Conservation (phyloP, 768 basidiomycete species). For the Amanita molliuscula region DNA sequence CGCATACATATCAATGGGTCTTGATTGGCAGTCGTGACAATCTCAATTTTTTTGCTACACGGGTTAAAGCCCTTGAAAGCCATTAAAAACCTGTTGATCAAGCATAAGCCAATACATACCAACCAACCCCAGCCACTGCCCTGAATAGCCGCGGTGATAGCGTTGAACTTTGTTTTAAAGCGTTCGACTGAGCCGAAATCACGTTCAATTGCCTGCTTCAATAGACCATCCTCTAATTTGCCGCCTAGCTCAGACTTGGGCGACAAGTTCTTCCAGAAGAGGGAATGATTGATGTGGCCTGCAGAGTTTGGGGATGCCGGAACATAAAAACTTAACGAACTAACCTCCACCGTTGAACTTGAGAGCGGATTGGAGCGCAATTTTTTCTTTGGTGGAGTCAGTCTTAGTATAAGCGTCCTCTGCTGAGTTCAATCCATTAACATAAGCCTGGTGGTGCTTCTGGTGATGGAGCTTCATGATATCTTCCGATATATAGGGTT, state of each 20-base stretch:
- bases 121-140: slow-evolving; percentile 99
- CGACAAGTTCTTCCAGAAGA: slow-evolving; percentile 98
- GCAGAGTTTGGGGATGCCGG: neutral
- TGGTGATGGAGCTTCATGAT: slow-evolving; percentile 94
- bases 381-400: slow-evolving; percentile 58
- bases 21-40: slow-evolving; percentile 92
- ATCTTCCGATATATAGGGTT: slow-evolving; percentile 82
- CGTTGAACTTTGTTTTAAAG: slow-evolving; percentile 81
- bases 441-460: slow-evolving; percentile 90
- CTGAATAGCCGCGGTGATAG: slow-evolving; percentile 85
- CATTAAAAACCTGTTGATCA: neutral
- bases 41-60: slow-evolving; percentile 64
- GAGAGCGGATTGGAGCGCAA: slow-evolving; percentile 81
- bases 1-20: slow-evolving; percentile 59
- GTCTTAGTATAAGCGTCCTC: slow-evolving; percentile 72
- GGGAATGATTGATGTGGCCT: slow-evolving; percentile 91
- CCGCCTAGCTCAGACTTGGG: slow-evolving; percentile 59
- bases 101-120: slow-evolving; percentile 26
- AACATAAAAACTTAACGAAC: slow-evolving; percentile 10
- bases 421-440: slow-evolving; percentile 89
- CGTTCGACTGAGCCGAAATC: slow-evolving; percentile 84
- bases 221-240: slow-evolving; percentile 48
- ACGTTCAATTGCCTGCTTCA: slow-evolving; percentile 66
- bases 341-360: slow-evolving; percentile 96
- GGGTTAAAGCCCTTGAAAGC: slow-evolving; percentile 55